These are phyloP conservation scores for Colletotrichum spinosum DNA, from an alignment of 2,329 filamentous ascomycete species.

Conservation along the genomic window DNA sequence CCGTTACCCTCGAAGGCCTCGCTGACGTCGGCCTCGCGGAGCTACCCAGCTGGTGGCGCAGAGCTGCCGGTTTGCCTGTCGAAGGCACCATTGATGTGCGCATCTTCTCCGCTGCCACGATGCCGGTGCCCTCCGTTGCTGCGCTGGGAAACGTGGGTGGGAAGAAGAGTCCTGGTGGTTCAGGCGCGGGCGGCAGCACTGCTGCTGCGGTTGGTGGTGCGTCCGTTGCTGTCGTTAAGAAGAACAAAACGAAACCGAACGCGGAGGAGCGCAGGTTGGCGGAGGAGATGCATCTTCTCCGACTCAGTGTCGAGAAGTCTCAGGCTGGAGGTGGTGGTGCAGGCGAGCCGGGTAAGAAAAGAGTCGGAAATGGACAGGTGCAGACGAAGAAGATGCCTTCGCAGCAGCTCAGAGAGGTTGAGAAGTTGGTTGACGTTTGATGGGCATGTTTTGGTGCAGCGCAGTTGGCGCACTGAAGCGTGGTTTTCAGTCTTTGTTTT, in stretches of 20 bases:
- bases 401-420: constrained; percentile 1
- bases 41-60: constrained; percentile 57
- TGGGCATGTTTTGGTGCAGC: not conserved
- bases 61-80: constrained; percentile 23
- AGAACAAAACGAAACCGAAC: constrained; percentile 6
- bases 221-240: constrained; percentile 9
- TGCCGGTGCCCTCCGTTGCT: not conserved
- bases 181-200: not conserved
- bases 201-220: not conserved
- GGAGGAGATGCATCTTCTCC: constrained; percentile 21
- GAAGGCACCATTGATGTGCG: constrained; percentile 30
- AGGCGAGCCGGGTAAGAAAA: not conserved
- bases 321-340: constrained; percentile 7
- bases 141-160: not conserved
- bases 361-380: not conserved
- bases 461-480: not conserved
- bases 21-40: constrained; percentile 54
- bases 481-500: not conserved
- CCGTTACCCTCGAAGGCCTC: constrained; percentile 53
- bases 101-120: constrained; percentile 21
- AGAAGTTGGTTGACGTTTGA: constrained; percentile 32
- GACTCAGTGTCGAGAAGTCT: constrained; percentile 19
- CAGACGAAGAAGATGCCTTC: not conserved
- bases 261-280: constrained; percentile 23
- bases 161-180: constrained; percentile 17